Evolutionary conservation across 2,329 filamentous ascomycete genomes (phyloP).

Genomic region (Colletotrichum phormii): DNA sequence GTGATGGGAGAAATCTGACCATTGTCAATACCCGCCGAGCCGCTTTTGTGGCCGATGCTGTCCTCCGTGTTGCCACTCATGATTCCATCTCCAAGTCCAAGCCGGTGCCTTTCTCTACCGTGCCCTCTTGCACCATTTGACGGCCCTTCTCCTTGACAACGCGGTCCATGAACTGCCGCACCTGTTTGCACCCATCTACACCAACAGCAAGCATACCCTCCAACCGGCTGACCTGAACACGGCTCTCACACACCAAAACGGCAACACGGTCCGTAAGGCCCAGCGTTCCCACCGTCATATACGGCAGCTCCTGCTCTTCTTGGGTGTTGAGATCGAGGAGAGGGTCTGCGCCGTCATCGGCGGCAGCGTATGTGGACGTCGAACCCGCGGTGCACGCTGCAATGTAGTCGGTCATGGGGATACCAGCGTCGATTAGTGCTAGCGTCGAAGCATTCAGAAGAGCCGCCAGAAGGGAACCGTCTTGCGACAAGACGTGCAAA

Average conservation of each 20-base stretch:
- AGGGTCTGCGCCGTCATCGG: slow-evolving; percentile 79
- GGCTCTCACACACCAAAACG: slow-evolving; percentile 86
- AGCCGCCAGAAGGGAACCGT: slow-evolving; percentile 89
- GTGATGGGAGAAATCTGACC: slow-evolving; percentile 23
- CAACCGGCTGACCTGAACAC: slow-evolving; percentile 82
- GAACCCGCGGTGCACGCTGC: slow-evolving; percentile 89
- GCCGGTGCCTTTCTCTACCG: slow-evolving; percentile 59
- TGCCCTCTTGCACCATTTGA: slow-evolving; percentile 70
- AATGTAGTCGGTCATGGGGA: slow-evolving; percentile 95
- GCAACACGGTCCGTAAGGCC: slow-evolving; percentile 80
- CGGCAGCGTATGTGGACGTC: slow-evolving; percentile 73
- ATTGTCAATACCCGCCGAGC: slow-evolving; percentile 1
- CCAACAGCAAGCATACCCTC: slow-evolving; percentile 95
- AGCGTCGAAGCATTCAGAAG: slow-evolving; percentile 93
- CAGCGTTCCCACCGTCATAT: slow-evolving; percentile 85
- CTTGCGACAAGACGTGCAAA: slow-evolving; percentile 88
- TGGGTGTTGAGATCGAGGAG: slow-evolving; percentile 82
- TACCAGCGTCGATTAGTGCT: slow-evolving; percentile 91
- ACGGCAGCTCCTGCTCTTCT: slow-evolving; percentile 90
- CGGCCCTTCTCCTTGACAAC: slow-evolving; percentile 80
- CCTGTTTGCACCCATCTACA: slow-evolving; percentile 90
- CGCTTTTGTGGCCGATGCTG: slow-evolving; percentile 29
- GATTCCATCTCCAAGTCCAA: slow-evolving; percentile 65
- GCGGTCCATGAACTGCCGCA: slow-evolving; percentile 82
- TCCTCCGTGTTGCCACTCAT: slow-evolving; percentile 36